Evolutionary conservation across 2,329 filamentous ascomycete genomes (phyloP).

Genomic region (Phaeosphaeria sp.): DNA sequence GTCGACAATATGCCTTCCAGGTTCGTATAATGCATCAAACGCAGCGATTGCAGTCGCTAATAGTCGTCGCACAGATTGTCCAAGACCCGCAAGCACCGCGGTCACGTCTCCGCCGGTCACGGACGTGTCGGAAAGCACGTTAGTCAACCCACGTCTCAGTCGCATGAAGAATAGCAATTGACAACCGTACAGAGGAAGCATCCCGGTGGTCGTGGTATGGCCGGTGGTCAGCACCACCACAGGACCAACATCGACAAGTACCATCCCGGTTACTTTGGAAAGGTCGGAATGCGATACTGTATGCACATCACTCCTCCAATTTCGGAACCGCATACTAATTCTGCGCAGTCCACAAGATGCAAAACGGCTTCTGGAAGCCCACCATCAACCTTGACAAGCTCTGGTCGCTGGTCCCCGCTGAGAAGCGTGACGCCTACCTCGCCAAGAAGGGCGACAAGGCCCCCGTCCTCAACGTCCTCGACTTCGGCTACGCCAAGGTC

Average conservation of each 20-base stretch:
- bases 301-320: constrained; percentile 7
- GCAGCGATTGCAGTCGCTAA: constrained; percentile 3
- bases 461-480: constrained; percentile 96
- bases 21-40: constrained; percentile 13
- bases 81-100: constrained; percentile 65
- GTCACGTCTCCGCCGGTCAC: constrained; percentile 97
- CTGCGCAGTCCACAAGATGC: constrained; percentile 81
- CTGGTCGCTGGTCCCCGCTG: constrained; percentile 90
- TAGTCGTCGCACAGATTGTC: constrained; percentile 19
- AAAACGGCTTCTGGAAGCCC: constrained; percentile 98
- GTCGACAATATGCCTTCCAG: constrained; percentile 42
- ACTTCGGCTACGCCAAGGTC: constrained; percentile 97
- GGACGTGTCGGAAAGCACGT: constrained; percentile 97
- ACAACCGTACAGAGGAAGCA: constrained; percentile 68
- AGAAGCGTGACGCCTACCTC: constrained; percentile 93
- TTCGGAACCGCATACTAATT: constrained; percentile 53
- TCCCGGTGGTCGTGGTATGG: constrained; percentile 78
- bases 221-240: constrained; percentile 99
- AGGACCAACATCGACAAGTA: constrained; percentile 91
- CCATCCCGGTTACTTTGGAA: constrained; percentile 99
- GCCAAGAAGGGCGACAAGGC: constrained; percentile 86
- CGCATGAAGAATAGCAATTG: constrained; percentile 1
- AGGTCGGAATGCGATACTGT: constrained; percentile 71
- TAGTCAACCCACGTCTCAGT: constrained; percentile 3
- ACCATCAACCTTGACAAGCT: constrained; percentile 99